A percentile compares a stretch with the other conserved stretches of the same genome.
These are phyloP conservation scores for Diaporthe velutina DNA, from an alignment of 2,329 filamentous ascomycete species.

Conservation along the genomic window DNA sequence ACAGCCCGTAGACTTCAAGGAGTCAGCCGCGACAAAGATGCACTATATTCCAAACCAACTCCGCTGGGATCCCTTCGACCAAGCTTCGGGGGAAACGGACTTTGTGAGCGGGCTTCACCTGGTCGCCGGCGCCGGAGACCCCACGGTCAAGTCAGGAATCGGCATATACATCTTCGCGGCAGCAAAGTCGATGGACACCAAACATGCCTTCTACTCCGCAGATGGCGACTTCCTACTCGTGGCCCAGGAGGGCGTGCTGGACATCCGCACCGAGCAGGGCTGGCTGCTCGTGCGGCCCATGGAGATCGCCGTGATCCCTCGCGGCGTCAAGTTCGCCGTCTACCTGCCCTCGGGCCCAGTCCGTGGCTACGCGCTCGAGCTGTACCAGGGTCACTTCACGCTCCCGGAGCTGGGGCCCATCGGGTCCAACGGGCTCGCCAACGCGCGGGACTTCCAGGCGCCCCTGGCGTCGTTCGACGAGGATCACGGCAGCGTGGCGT, in stretches of 20 bases:
- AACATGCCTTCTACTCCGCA: constrained; percentile 86
- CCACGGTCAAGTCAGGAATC: constrained; percentile 81
- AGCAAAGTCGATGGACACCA: constrained; percentile 80
- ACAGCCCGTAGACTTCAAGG: constrained; percentile 43
- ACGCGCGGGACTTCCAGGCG: constrained; percentile 80
- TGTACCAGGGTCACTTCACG: constrained; percentile 79
- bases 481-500: constrained; percentile 58
- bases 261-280: constrained; percentile 84
- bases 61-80: constrained; percentile 82
- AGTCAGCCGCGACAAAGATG: constrained; percentile 57
- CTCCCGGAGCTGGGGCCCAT: constrained; percentile 81
- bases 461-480: constrained; percentile 78
- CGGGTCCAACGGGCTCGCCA: constrained; percentile 81
- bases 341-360: constrained; percentile 71
- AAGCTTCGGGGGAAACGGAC: constrained; percentile 66
- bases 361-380: constrained; percentile 80
- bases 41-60: constrained; percentile 86
- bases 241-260: constrained; percentile 78
- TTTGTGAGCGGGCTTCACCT: constrained; percentile 74
- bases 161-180: constrained; percentile 87
- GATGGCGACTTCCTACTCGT: constrained; percentile 86
- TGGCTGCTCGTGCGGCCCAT: constrained; percentile 80
- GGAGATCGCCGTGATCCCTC: constrained; percentile 82
- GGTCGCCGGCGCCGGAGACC: constrained; percentile 83
- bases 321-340: constrained; percentile 81